These are phyloP conservation scores for Talaromyces piceae DNA, from an alignment of 2,329 filamentous ascomycete species.

Conservation along the genomic window DNA sequence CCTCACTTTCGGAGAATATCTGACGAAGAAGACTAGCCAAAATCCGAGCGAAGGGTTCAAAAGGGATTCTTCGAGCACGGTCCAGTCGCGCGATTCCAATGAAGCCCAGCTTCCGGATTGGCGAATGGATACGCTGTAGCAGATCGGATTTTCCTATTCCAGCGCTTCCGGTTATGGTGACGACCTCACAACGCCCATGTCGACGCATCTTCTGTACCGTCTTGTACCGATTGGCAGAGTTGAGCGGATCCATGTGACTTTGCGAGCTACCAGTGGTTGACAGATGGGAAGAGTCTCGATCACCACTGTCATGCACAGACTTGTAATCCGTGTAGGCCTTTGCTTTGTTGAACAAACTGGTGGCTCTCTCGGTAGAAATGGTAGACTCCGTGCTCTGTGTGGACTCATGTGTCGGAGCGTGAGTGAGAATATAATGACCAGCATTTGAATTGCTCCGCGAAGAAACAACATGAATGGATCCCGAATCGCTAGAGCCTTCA, in stretches of 20 bases:
- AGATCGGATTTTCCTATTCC: conserved; percentile 56
- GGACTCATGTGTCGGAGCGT: conserved; percentile 28
- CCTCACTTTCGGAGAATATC: conserved; percentile 58
- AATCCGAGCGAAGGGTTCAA: conserved; percentile 54
- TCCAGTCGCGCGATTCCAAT: conserved; percentile 56
- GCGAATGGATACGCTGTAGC: conserved; percentile 50
- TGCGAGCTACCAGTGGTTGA: conserved; percentile 24
- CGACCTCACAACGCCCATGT: conserved; percentile 52
- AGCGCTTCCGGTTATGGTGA: conserved; percentile 49
- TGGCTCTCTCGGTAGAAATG: conserved; percentile 24
- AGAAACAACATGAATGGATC: conserved; percentile 32
- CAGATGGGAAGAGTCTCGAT: conserved; percentile 30
- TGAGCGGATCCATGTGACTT: conserved; percentile 25
- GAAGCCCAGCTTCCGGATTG: conserved; percentile 52
- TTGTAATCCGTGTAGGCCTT: conserved; percentile 33
- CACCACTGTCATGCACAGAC: conserved; percentile 23
- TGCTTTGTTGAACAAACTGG: conserved; percentile 18
- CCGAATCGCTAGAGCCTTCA: conserved; percentile 51
- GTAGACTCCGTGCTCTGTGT: conserved; percentile 28
- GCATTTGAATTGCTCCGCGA: conserved; percentile 32
- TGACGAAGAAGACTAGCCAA: conserved; percentile 56
- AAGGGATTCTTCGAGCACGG: conserved; percentile 51
- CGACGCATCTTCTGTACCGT: conserved; percentile 43
- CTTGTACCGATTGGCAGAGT: conserved; percentile 30
- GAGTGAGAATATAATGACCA: conserved; percentile 21